Evolutionary conservation across 257 asterid species (phyloP), one percentile per base, ranked within the genome.

Genomic region (Henckelia pumila): DNA sequence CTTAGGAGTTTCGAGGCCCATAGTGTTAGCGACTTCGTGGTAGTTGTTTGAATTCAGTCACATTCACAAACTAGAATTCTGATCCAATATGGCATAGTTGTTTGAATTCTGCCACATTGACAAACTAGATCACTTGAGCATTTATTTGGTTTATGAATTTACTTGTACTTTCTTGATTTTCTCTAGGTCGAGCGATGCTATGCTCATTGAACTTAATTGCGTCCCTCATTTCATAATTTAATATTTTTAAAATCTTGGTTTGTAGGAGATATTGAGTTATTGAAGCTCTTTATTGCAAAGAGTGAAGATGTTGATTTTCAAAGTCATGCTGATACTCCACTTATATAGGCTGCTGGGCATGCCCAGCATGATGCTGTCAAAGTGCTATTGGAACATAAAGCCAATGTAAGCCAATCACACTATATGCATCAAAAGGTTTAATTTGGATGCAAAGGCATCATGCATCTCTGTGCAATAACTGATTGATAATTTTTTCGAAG

Each of bases 271-370:
- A 67, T 76, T 68, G 96, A 91, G 70, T 71, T 88, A 75, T 78
- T 90, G 78, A 81, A 76, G 60, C 70, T 81, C 73, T 78, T 94
- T 69, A 83, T 94, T 49, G 69, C 84, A 33, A 84, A 85, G 82
- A 89, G 83, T 24, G 78, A 85, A 65, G 67, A 82, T 84, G 95
- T 85, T 78, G 83, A 94, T 72, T 77, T 82, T 58, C 91, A 85
- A 84, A 88, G 99, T 83, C 95, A 88, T 78, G 92, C 88, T 25
- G 99, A 97, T 59, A 82, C 88, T 66, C 95, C 99, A 16, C 95
- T 94, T 62, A 73, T 94, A 63, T 91, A 96, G 99, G 99, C 99
- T 78, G 96, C 97, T 56, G 99, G 99, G 74, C 92, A 86, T 61
- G 91, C 80, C 71, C 95, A 94, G 74, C 79, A 64, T 77, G 95